Base-by-base conservation (phyloP, 495 filamentous ascomycete species). In the Daldinia caldariorum region DNA sequence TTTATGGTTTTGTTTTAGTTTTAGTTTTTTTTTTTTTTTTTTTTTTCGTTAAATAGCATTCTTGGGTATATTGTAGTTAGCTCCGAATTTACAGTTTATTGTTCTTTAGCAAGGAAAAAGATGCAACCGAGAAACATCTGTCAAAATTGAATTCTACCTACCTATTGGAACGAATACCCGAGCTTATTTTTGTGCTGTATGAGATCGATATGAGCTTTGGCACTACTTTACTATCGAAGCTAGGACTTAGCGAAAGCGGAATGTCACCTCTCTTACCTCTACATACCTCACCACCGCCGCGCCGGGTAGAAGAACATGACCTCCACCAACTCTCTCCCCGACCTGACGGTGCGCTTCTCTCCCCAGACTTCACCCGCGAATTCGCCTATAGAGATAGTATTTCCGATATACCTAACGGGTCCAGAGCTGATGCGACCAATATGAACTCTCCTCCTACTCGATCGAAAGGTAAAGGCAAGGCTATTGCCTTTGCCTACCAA, bases 311-410 rank as follows among this genome's bases (percentile, higher is more conserved):
- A 37, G 82, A 83, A 58, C 81, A 83, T 69, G 75, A 80, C 58
- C 70, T 84, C 18, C 65, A 74, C 26, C 79, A 83, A 6, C 73
- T 84, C 6, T 81, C 80, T 8, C 81, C 82, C 2, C 73, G 72
- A 51, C 76, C 81, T 8, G 80, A 82, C 35, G 70, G 82, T 53
- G 72, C 62, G 6, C 63, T 81, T 14, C 71, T 80, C 3, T 65
- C 68, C 7, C 53, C 66, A 37, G 64, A 71, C 5, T 53, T 38
- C 29, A 12, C 47, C 3, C 49, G 58, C 8, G 16, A 47, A 26
- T 53, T 59, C 31, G 3, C 43, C 29, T 58, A 49, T 12, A 26
- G 16, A 37, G 39, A 69, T 14, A 22, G 8, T 31, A 39, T 5
- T 31, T 38, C 53, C 8, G 32, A 43, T 10, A 34, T 34, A 35